These are phyloP conservation scores for Colletotrichum costaricense DNA, from an alignment of 2,329 filamentous ascomycete genomes.

Conservation along the genomic window DNA sequence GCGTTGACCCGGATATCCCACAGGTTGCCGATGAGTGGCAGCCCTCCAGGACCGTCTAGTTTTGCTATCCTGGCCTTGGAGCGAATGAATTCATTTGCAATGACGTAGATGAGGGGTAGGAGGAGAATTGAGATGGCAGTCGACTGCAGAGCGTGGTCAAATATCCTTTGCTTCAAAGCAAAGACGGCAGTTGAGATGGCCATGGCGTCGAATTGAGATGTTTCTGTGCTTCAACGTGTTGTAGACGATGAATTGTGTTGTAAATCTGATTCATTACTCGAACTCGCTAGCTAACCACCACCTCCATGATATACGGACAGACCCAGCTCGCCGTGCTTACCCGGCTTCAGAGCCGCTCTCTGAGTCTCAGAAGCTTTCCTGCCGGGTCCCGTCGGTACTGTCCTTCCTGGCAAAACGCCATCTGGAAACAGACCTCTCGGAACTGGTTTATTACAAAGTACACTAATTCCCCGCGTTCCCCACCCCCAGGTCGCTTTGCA, in stretches of 20 bases:
- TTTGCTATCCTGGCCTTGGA: conserved; percentile 54
- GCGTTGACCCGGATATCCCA: conserved; percentile 66
- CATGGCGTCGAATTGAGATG: conserved; percentile 36
- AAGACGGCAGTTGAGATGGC: conserved; percentile 41
- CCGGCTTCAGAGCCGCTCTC: neutral
- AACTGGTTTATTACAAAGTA: neutral
- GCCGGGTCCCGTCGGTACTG: conserved; percentile 19
- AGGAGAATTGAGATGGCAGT: conserved; percentile 6
- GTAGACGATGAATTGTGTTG: neutral
- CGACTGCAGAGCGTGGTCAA: conserved; percentile 40
- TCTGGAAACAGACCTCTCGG: neutral
- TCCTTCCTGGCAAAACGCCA: neutral
- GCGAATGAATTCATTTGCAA: conserved; percentile 62
- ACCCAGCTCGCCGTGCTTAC: neutral
- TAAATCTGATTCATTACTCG: neutral
- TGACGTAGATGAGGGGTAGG: conserved; percentile 55
- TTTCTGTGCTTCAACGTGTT: neutral
- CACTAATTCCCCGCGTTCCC: neutral
- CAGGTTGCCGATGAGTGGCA: conserved; percentile 67
- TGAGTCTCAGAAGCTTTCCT: neutral
- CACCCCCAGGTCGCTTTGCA: conserved; percentile 15
- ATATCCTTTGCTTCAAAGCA: conserved; percentile 36
- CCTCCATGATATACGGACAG: neutral
- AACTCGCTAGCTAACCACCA: neutral
- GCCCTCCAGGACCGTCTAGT: conserved; percentile 59